phyloP scores from a whole-genome alignment of 2,329 filamentous ascomycete species.

The Diplodia intermedia region DNA sequence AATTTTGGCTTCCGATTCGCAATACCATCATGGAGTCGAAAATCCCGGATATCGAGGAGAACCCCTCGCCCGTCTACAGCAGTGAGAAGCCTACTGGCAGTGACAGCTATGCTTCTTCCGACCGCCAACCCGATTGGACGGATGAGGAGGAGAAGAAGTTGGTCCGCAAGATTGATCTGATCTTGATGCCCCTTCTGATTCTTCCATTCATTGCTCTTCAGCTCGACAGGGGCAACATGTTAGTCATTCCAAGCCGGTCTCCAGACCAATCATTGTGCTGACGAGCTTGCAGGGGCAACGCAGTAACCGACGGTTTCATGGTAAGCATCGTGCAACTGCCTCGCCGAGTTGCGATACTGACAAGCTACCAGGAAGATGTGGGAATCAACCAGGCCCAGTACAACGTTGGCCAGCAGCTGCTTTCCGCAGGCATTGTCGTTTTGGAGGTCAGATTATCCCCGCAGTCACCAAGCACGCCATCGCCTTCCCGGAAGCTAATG shows the following conservation, averaged over 20 bases:
- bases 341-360: background rate
- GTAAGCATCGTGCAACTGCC: background rate
- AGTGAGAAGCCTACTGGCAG: conserved; percentile 11
- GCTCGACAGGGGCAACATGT: conserved; percentile 43
- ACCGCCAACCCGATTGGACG: conserved; percentile 35
- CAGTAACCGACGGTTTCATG: conserved; percentile 43
- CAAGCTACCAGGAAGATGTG: conserved; percentile 37
- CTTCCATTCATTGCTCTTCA: conserved; percentile 46
- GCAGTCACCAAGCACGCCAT: conserved; percentile 6
- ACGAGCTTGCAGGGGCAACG: conserved; percentile 32
- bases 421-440: conserved; percentile 45
- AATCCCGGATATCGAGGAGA: conserved; percentile 15
- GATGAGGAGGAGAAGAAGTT: conserved; percentile 41
- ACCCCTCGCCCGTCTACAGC: background rate
- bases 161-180: conserved; percentile 42
- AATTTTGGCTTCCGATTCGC: conserved; percentile 7
- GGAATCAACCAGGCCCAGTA: conserved; percentile 43
- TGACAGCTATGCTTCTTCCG: conserved; percentile 12
- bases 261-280: background rate
- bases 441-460: conserved; percentile 36
- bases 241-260: background rate
- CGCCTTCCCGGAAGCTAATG: conserved; percentile 16
- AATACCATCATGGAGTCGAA: conserved; percentile 21
- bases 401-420: conserved; percentile 46
- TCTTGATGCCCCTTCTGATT: conserved; percentile 45